Conservation (phyloP, 306 rosid genomes). For the Fragaria vesca region DNA sequence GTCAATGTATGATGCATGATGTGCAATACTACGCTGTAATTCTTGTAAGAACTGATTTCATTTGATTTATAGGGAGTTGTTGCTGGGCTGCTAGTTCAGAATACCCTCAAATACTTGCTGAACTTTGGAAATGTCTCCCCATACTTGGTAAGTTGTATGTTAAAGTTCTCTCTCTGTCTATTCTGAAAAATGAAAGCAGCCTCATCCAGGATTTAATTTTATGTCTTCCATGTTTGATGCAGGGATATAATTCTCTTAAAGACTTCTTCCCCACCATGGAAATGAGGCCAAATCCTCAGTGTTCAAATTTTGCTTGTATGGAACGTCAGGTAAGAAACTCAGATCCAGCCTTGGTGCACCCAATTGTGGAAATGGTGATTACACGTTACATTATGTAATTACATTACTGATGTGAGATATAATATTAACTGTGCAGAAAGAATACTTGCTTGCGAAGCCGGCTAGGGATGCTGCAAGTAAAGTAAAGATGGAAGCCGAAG, state of each 20-base stretch:
- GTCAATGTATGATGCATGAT: slow-evolving; percentile 3
- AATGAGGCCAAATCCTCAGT: slow-evolving; percentile 99
- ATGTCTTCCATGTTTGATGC: slow-evolving; percentile 22
- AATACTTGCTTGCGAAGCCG: slow-evolving; percentile 66
- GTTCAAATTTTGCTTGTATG: slow-evolving; percentile 83
- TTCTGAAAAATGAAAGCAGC: neutral
- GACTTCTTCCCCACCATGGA: slow-evolving; percentile 97
- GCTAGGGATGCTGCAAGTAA: slow-evolving; percentile 87
- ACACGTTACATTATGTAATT: neutral
- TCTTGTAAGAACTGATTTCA: slow-evolving; percentile 7
- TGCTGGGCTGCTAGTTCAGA: slow-evolving; percentile 95
- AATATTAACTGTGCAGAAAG: slow-evolving; percentile 54
- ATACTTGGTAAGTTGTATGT: slow-evolving; percentile 60
- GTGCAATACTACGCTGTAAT: neutral
- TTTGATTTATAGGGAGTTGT: slow-evolving; percentile 75
- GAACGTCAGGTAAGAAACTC: slow-evolving; percentile 69
- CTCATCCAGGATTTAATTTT: neutral
- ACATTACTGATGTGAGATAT: slow-evolving; percentile 13
- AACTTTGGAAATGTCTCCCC: slow-evolving; percentile 85
- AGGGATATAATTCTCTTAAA: slow-evolving; percentile 98
- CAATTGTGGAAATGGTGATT: slow-evolving; percentile 14
- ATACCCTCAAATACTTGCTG: slow-evolving; percentile 83
- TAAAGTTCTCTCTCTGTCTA: slow-evolving; percentile 6
- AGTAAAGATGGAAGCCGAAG: slow-evolving; percentile 76
- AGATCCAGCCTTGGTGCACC: slow-evolving; percentile 14